A percentile compares a stretch with the other conserved stretches of the same genome.
Conservation (phyloP, 306 rosid genomes). For the Datisca glomerata region DNA sequence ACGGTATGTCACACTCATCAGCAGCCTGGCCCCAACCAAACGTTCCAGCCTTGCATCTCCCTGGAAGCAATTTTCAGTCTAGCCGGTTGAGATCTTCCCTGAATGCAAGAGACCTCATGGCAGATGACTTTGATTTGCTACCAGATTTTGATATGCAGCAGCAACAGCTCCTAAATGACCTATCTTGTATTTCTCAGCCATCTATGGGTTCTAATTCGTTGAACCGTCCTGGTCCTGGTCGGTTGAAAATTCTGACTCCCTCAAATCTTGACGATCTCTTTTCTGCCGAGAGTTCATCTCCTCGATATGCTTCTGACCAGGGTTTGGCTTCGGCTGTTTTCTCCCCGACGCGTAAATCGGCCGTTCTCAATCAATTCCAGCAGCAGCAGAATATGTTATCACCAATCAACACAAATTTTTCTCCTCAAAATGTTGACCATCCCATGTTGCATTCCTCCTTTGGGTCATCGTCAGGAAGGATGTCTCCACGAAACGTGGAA, state of each 20-base stretch:
- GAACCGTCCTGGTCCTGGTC: constrained; percentile 72
- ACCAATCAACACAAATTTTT: constrained; percentile 69
- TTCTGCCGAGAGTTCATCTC: constrained; percentile 79
- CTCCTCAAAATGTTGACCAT: constrained; percentile 58
- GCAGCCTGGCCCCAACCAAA: constrained; percentile 86
- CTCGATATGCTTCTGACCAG: constrained; percentile 70
- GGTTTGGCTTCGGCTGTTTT: constrained; percentile 53
- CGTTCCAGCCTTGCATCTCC: constrained; percentile 81
- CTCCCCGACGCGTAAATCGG: constrained; percentile 89
- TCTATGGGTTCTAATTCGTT: constrained; percentile 46
- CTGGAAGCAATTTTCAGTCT: constrained; percentile 77
- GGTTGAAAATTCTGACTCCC: constrained; percentile 54
- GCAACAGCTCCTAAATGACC: constrained; percentile 62
- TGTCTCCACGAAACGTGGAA: constrained; percentile 77
- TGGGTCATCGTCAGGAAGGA: constrained; percentile 68
- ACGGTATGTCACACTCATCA: constrained; percentile 65
- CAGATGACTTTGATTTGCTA: constrained; percentile 53
- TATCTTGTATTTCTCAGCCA: constrained; percentile 57
- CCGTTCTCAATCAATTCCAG: constrained; percentile 75
- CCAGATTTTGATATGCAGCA: constrained; percentile 69
- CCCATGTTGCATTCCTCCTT: constrained; percentile 57
- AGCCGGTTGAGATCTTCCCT: constrained; percentile 86
- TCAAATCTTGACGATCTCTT: constrained; percentile 88
- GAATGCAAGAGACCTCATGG: constrained; percentile 66
- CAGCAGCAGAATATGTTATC: constrained; percentile 79